Evolutionary conservation across 2,329 filamentous ascomycete genomes (phyloP).

Genomic region (Claviceps citrina): DNA sequence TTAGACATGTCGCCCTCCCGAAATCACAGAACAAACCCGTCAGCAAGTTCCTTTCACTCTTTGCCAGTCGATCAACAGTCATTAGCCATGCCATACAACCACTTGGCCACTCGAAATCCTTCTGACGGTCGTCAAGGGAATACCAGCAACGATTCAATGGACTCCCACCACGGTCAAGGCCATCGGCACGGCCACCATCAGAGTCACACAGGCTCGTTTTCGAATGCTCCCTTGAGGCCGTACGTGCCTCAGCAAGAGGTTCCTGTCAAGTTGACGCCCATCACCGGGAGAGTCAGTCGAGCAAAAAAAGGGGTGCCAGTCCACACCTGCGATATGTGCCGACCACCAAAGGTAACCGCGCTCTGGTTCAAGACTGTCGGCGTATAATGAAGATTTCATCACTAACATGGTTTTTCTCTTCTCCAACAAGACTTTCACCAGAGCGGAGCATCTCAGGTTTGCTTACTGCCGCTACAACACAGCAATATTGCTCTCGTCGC

Average conservation of each 20-base stretch:
- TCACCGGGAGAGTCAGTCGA: conserved; percentile 40
- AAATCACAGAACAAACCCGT: conserved; percentile 21
- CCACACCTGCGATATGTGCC: conserved; percentile 37
- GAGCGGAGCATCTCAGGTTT: conserved; percentile 47
- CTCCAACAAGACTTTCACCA: conserved; percentile 38
- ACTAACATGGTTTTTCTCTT: not conserved
- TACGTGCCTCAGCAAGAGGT: conserved; percentile 23
- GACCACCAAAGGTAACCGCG: conserved; percentile 31
- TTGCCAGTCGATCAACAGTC: conserved; percentile 11
- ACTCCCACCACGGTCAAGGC: conserved; percentile 19
- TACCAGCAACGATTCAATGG: conserved; percentile 35
- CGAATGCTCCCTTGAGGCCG: conserved; percentile 24
- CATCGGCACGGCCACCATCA: conserved; percentile 7
- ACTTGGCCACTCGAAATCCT: conserved; percentile 10
- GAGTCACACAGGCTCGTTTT: conserved; percentile 12
- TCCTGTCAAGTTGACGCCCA: conserved; percentile 37
- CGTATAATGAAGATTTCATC: not conserved
- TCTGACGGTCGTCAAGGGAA: conserved; percentile 26
- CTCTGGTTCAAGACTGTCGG: not conserved
- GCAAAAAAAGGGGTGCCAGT: conserved; percentile 45
- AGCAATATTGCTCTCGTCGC: conserved; percentile 9
- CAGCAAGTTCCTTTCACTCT: conserved; percentile 15
- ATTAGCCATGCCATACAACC: conserved; percentile 14
- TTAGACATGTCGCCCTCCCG: conserved; percentile 17
- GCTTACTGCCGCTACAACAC: conserved; percentile 7